Conservation (phyloP, 306 rosid genomes). For the Pachyrhizus erosus region DNA sequence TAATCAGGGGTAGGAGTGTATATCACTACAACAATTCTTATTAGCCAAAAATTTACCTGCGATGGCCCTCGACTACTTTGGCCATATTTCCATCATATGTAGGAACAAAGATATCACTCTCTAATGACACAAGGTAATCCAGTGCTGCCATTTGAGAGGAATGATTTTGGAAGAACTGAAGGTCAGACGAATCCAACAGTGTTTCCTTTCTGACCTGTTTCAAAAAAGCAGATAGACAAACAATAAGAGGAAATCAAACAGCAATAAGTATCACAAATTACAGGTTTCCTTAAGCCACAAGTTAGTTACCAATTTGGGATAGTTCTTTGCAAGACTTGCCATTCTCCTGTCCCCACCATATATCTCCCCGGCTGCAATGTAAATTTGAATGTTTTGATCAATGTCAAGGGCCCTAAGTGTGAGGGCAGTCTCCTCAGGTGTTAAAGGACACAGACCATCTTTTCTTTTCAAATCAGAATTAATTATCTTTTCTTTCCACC, state of each 20-base stretch:
- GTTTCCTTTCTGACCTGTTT: constrained; percentile 92
- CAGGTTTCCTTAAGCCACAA: background rate
- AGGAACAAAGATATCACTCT: constrained; percentile 93
- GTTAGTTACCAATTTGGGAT: constrained; percentile 75
- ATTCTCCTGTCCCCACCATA: constrained; percentile 72
- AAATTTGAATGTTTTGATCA: constrained; percentile 80
- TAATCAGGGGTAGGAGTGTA: background rate
- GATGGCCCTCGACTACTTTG: constrained; percentile 95
- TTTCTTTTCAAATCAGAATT: constrained; percentile 88
- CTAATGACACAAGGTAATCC: constrained; percentile 89
- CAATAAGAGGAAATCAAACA: constrained; percentile 14
- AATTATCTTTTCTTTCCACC: constrained; percentile 95
- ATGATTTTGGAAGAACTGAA: constrained; percentile 84
- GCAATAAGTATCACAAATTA: constrained; percentile 9
- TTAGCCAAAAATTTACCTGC: constrained; percentile 65
- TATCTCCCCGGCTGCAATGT: constrained; percentile 80
- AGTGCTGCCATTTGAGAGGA: constrained; percentile 96
- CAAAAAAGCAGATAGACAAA: constrained; percentile 28
- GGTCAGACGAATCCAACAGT: constrained; percentile 82
- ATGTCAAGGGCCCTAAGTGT: constrained; percentile 79
- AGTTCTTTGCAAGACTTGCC: constrained; percentile 70
- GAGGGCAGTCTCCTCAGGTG: constrained; percentile 95
- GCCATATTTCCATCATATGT: constrained; percentile 98
- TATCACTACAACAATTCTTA: constrained; percentile 12
- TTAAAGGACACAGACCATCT: constrained; percentile 92